A percentile compares a stretch with the other conserved stretches of the same genome.
These are phyloP conservation scores for Chrysosporium keratinophilum DNA, from an alignment of 2,329 filamentous ascomycete species.

Conservation along the genomic window DNA sequence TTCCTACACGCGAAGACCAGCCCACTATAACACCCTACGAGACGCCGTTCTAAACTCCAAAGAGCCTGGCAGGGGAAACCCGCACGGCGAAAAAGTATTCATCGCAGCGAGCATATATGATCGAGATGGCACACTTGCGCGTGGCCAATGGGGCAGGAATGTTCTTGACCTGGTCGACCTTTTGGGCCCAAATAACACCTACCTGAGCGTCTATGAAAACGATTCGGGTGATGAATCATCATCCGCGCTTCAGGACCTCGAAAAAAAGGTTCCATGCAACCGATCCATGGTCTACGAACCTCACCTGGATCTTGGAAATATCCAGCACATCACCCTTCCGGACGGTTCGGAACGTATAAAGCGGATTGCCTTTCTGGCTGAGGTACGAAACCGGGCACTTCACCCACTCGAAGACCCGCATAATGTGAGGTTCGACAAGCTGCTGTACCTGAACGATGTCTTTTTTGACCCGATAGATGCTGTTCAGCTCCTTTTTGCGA, in stretches of 20 bases:
- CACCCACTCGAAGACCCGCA: conserved; percentile 47
- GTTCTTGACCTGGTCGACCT: conserved; percentile 54
- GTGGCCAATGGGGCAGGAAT: conserved; percentile 53
- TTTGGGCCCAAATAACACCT: conserved; percentile 57
- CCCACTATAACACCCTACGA: conserved; percentile 40
- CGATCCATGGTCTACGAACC: conserved; percentile 50
- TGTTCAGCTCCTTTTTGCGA: conserved; percentile 52
- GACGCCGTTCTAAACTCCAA: conserved; percentile 24
- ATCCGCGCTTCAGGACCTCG: conserved; percentile 45
- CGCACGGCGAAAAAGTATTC: conserved; percentile 56
- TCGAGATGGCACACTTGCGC: conserved; percentile 47
- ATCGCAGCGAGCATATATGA: conserved; percentile 64
- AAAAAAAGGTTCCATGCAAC: conserved; percentile 40
- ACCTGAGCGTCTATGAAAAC: conserved; percentile 64
- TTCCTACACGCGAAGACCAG: conserved; percentile 46
- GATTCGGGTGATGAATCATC: conserved; percentile 50
- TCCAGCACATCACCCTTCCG: conserved; percentile 53
- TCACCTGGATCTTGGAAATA: conserved; percentile 45
- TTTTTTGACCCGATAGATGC: conserved; percentile 50
- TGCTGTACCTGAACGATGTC: conserved; percentile 59
- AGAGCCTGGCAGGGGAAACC: conserved; percentile 39
- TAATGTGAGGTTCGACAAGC: conserved; percentile 42
- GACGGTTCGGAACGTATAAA: conserved; percentile 55
- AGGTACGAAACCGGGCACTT: conserved; percentile 61
- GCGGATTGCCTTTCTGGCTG: conserved; percentile 62